Percentiles rank a stretch among this genome's conserved stretches.
Conservation (phyloP, 768 basidiomycete genomes). For the Suillus variegatus region DNA sequence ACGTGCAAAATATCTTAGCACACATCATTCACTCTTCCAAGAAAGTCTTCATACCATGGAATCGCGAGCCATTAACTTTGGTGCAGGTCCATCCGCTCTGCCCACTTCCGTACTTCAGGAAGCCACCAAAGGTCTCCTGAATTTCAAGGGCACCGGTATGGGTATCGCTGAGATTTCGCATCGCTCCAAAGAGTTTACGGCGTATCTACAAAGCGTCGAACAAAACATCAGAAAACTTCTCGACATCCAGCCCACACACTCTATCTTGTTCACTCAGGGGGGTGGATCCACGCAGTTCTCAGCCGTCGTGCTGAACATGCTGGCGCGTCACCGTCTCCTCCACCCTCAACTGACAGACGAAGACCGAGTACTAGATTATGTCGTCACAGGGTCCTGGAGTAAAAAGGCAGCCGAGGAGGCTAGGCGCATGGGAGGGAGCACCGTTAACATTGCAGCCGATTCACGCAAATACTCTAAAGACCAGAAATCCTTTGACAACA, state of each 20-base stretch:
- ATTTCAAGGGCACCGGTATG: slow-evolving; percentile 89
- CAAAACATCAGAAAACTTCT: slow-evolving; percentile 74
- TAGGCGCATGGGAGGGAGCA: slow-evolving; percentile 57
- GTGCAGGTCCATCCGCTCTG: slow-evolving; percentile 91
- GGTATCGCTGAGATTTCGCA: slow-evolving; percentile 97
- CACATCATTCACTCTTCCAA: background rate
- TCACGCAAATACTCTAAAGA: slow-evolving; percentile 60
- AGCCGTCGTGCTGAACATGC: slow-evolving; percentile 87
- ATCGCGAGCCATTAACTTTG: slow-evolving; percentile 79
- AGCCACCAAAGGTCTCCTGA: slow-evolving; percentile 82
- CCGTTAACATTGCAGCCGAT: slow-evolving; percentile 73
- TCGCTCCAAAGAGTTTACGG: slow-evolving; percentile 85
- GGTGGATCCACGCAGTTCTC: slow-evolving; percentile 94
- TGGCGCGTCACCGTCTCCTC: slow-evolving; percentile 80
- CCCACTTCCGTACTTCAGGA: slow-evolving; percentile 85
- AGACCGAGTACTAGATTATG: slow-evolving; percentile 78
- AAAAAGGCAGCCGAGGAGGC: slow-evolving; percentile 86
- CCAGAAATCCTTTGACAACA: slow-evolving; percentile 72
- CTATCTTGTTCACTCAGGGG: slow-evolving; percentile 91
- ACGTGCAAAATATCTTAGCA: background rate
- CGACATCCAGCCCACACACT: slow-evolving; percentile 78
- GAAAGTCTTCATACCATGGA: slow-evolving; percentile 18
- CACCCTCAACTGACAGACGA: slow-evolving; percentile 57
- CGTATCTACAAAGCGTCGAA: slow-evolving; percentile 64
- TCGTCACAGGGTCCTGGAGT: slow-evolving; percentile 93